These are phyloP conservation scores for Trametes cubensis DNA, from an alignment of 768 basidiomycete species.

Conservation along the genomic window DNA sequence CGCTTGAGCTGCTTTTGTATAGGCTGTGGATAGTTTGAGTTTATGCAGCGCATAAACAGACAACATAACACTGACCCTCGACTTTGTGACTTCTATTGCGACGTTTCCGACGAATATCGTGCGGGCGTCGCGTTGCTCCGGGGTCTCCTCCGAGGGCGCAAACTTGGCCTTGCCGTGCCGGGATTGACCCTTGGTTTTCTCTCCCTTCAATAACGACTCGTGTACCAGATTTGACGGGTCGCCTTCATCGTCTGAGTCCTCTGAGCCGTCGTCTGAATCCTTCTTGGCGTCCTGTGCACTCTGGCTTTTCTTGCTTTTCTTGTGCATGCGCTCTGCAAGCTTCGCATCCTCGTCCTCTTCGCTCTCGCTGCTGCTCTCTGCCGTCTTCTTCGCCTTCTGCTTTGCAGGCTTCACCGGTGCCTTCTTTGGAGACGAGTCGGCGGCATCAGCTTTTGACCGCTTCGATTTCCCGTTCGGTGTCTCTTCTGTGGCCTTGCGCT, in stretches of 20 bases:
- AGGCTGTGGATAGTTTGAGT: constrained; percentile 48
- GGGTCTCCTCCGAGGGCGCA: constrained; percentile 70
- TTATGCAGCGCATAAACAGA: neutral
- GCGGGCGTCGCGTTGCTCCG: constrained; percentile 71
- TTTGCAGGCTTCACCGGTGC: neutral
- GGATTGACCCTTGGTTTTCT: constrained; percentile 31
- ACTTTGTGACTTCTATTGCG: constrained; percentile 71
- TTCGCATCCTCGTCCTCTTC: constrained; percentile 12
- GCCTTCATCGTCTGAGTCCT: constrained; percentile 39
- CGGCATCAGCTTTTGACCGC: constrained; percentile 14
- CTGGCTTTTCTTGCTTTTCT: constrained; percentile 11
- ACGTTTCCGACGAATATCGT: constrained; percentile 95
- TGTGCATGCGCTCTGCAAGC: neutral
- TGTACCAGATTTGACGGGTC: constrained; percentile 56
- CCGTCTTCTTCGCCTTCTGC: neutral
- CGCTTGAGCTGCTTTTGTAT: constrained; percentile 73
- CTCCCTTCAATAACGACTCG: constrained; percentile 50
- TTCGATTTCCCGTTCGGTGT: constrained; percentile 13
- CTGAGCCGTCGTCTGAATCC: constrained; percentile 23
- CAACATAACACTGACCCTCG: constrained; percentile 55
- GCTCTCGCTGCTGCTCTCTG: constrained; percentile 2
- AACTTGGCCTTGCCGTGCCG: constrained; percentile 47
- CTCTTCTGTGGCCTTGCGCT: constrained; percentile 22
- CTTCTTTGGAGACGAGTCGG: constrained; percentile 10
- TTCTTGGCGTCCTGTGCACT: neutral